Percentiles rank a stretch among this genome's conserved stretches.
phyloP scores from a whole-genome alignment of 2,329 filamentous ascomycete species.

The Bertia moriformis region DNA sequence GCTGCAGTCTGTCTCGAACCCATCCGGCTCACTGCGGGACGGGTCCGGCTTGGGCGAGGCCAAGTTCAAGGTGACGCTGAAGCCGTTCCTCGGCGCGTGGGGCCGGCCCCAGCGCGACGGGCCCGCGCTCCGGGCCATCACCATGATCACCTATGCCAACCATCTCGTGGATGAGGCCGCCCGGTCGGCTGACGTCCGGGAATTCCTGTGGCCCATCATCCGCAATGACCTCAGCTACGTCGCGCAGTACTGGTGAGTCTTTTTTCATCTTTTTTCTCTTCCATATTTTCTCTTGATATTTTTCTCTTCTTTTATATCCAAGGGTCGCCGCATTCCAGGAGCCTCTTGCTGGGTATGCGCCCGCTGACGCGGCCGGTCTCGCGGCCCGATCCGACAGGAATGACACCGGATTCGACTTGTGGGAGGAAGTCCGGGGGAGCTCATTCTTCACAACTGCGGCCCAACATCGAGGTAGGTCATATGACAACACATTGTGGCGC shows the following conservation, averaged over 20 bases:
- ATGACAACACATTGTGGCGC: slow-evolving; percentile 4
- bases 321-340: neutral
- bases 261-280: too few relatives aligned
- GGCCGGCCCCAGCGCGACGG: slow-evolving; percentile 70
- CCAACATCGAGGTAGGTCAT: slow-evolving; percentile 46
- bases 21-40: slow-evolving; percentile 41
- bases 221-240: slow-evolving; percentile 65
- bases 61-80: slow-evolving; percentile 55
- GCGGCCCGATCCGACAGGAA: slow-evolving; percentile 30
- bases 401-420: slow-evolving; percentile 55
- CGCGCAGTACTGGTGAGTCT: slow-evolving; percentile 48
- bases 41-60: slow-evolving; percentile 52
- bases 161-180: slow-evolving; percentile 53
- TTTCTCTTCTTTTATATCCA: slow-evolving; percentile 1
- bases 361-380: slow-evolving; percentile 30
- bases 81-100: slow-evolving; percentile 54
- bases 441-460: slow-evolving; percentile 67
- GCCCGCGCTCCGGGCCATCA: slow-evolving; percentile 60
- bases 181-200: slow-evolving; percentile 20
- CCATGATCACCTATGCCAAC: slow-evolving; percentile 58
- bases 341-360: neutral
- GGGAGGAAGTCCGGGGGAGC: slow-evolving; percentile 66
- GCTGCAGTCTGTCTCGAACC: slow-evolving; percentile 45
- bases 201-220: slow-evolving; percentile 59
- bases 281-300: neutral